These are phyloP conservation scores for Termitomyces sp. DNA, from an alignment of 768 basidiomycete genomes.

Conservation along the genomic window DNA sequence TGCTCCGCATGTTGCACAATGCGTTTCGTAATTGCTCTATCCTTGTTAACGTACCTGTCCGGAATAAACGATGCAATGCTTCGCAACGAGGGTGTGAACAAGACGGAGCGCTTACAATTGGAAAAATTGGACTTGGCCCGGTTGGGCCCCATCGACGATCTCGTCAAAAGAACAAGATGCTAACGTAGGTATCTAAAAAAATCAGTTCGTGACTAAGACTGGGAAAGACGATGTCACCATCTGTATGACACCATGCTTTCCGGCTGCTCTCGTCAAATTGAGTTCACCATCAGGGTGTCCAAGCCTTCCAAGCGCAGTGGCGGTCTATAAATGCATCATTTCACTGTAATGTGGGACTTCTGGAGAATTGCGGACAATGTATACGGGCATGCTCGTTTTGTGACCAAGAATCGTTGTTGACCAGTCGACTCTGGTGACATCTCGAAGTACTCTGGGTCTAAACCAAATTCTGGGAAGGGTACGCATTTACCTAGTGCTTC, in stretches of 20 bases:
- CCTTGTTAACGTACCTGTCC: constrained; percentile 83
- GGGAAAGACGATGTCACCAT: constrained; percentile 27
- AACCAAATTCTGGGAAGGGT: constrained; percentile 67
- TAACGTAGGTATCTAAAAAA: constrained; percentile 80
- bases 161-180: constrained; percentile 97
- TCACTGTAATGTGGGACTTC: not conserved
- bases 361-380: constrained; percentile 48
- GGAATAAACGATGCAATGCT: not conserved
- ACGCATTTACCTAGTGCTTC: not conserved
- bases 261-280: constrained; percentile 84
- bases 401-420: constrained; percentile 79
- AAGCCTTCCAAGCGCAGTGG: constrained; percentile 88
- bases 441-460: constrained; percentile 77
- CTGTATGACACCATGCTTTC: constrained; percentile 56
- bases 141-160: constrained; percentile 78
- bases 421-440: constrained; percentile 85
- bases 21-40: constrained; percentile 77
- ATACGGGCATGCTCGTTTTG: constrained; percentile 69
- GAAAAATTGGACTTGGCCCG: constrained; percentile 78
- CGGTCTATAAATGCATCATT: constrained; percentile 32
- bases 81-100: not conserved
- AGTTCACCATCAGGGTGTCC: constrained; percentile 96
- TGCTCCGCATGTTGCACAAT: constrained; percentile 88
- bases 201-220: not conserved
- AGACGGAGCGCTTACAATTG: constrained; percentile 57